Evolutionary conservation across 2,329 filamentous ascomycete genomes (phyloP), one percentile per base, ranked within the genome.

Genomic region (Emergomyces orientalis): DNA sequence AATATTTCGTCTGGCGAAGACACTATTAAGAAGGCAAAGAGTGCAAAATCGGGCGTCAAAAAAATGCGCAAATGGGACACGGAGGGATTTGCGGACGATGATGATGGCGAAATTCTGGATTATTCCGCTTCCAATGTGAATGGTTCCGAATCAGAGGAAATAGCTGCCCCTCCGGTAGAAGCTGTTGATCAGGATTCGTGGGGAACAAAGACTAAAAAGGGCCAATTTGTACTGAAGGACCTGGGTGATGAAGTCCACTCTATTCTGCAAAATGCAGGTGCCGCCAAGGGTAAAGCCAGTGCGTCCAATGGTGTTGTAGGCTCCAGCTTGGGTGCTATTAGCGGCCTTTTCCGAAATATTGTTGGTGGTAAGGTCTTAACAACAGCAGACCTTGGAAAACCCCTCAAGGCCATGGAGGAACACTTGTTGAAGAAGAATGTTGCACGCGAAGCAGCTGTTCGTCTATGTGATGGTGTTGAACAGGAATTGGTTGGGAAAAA

Each of bases 391-490:
- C 82, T 99, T 27, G 88, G 91, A 65, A 96, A 95, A 74, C 90
- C 94, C 1, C 87, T 99, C 79, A 94, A 93, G 76, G 89, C 88
- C 39, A 97, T 99, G 91, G 91, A 97, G 73, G 91, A 96, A 63
- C 93, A 97, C 74, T 81, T 99, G 7, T 78, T 99, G 64, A 87
- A 88, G 77, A 99, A 99, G 81, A 99, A 99, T 71, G 92, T 99
- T 34, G 94, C 94, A 0, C 88, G 90, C 61, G 94, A 97, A 79
- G 94, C 94, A 19, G 94, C 93, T 1, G 84, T 96, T 39, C 88
- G 94, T 61, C 80, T 99, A 51, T 97, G 93, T 73, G 88, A 95
- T 66, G 91, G 91, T 60, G 93, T 99, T 7, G 89, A 97, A 75
- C 87, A 88, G 70, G 92, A 97, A 72, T 81, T 99, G 32, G 77